A percentile compares a stretch with the other conserved stretches of the same genome.
phyloP scores from a whole-genome alignment of 164 flowering plant species.

The Vitis rotundifolia region DNA sequence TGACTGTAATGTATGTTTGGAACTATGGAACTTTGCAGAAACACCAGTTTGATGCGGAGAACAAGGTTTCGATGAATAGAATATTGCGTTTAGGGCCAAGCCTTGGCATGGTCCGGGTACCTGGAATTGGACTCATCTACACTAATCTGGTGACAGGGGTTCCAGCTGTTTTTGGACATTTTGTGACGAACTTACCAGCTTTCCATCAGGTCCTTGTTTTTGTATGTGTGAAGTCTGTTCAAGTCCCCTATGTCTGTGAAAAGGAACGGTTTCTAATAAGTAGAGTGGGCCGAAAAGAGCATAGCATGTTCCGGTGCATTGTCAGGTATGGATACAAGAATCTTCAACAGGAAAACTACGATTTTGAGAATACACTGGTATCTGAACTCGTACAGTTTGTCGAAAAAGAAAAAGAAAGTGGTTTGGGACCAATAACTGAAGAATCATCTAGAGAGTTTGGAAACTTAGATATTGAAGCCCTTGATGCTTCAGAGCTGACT shows the following conservation, averaged over 20 bases:
- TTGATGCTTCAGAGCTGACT: slow-evolving; percentile 13
- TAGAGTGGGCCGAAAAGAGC: slow-evolving; percentile 62
- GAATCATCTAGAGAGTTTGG: slow-evolving; percentile 8
- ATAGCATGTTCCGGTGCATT: slow-evolving; percentile 63
- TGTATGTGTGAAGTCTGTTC: slow-evolving; percentile 62
- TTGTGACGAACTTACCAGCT: slow-evolving; percentile 72
- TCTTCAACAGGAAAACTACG: slow-evolving; percentile 41
- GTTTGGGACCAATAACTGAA: slow-evolving; percentile 2
- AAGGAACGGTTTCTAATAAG: slow-evolving; percentile 47
- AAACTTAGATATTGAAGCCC: slow-evolving; percentile 21
- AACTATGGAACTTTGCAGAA: slow-evolving; percentile 64
- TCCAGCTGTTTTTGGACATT: slow-evolving; percentile 70
- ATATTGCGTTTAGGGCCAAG: slow-evolving; percentile 55
- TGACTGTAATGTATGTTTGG: slow-evolving; percentile 65
- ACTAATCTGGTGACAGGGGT: slow-evolving; percentile 55
- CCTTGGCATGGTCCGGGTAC: slow-evolving; percentile 72
- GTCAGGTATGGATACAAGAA: slow-evolving; percentile 74
- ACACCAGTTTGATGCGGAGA: slow-evolving; percentile 58
- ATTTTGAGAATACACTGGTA: slow-evolving; percentile 53
- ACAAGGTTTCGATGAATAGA: slow-evolving; percentile 66
- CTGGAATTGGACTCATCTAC: slow-evolving; percentile 68
- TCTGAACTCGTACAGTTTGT: slow-evolving; percentile 41
- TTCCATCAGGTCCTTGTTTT: slow-evolving; percentile 70
- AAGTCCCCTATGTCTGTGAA: slow-evolving; percentile 51
- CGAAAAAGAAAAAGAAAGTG: slow-evolving; percentile 39